A percentile compares a stretch with the other conserved stretches of the same genome.
Conservation (phyloP, 2,329 filamentous ascomycete species). For the Botrytis fragariae region DNA sequence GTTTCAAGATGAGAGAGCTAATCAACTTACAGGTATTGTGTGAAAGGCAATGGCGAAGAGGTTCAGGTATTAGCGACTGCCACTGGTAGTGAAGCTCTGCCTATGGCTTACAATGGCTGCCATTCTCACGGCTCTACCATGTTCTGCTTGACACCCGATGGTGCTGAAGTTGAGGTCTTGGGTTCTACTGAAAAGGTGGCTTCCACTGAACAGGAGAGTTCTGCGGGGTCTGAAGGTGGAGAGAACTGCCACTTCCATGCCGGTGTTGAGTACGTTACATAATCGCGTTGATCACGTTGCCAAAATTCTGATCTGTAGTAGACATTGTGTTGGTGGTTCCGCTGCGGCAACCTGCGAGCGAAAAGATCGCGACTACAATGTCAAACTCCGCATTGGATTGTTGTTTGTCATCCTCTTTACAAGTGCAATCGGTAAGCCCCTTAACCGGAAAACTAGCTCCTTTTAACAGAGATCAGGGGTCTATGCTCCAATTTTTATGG, state of each 20-base stretch:
- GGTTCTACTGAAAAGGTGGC: no score
- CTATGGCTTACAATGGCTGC: background rate
- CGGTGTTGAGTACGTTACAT: background rate
- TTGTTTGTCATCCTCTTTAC: slow-evolving; percentile 4
- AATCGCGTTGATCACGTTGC: background rate
- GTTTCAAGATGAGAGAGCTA: background rate
- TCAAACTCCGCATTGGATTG: background rate
- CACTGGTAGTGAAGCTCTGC: background rate
- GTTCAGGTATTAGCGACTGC: background rate
- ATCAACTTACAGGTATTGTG: background rate
- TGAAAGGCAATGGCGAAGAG: slow-evolving; percentile 3
- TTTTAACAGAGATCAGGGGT: background rate
- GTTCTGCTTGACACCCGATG: background rate
- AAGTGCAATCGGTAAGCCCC: background rate
- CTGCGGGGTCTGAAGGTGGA: background rate
- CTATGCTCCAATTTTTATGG: background rate
- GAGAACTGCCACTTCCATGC: slow-evolving; percentile 2
- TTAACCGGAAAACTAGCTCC: background rate
- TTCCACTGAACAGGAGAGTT: background rate
- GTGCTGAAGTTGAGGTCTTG: background rate
- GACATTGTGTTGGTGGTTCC: background rate
- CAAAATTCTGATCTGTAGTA: background rate
- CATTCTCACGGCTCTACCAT: slow-evolving; percentile 1
- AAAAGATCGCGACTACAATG: slow-evolving; percentile 6
- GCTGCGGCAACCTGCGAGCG: background rate